Evolutionary conservation across 345 rosid genomes (phyloP).

Genomic region (Eucalyptus regnans): DNA sequence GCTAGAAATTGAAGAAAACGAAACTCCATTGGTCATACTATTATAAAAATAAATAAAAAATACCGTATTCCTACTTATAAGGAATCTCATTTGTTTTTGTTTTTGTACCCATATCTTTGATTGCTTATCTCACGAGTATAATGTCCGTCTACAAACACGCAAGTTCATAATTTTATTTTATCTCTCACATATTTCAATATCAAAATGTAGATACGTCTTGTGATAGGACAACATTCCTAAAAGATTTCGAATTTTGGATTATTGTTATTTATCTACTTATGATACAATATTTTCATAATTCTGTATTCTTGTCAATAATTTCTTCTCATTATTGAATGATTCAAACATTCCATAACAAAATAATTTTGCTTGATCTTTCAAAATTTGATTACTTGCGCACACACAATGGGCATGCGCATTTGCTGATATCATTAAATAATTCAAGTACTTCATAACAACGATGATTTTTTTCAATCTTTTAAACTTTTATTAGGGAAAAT

Average conservation of each 20-base stretch:
- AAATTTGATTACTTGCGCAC: background rate
- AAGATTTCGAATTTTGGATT: background rate
- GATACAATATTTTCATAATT: background rate
- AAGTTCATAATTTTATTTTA: background rate
- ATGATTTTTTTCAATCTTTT: too few relatives aligned
- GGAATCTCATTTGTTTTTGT: background rate
- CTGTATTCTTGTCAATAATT: background rate
- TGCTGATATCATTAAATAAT: background rate
- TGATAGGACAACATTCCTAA: background rate
- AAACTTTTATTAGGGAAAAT: too few relatives aligned
- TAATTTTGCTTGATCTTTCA: background rate
- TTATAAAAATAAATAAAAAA: too few relatives aligned
- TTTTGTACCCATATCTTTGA: background rate
- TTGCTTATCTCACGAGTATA: background rate
- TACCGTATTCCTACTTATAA: background rate
- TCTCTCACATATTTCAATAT: background rate
- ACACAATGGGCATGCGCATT: background rate
- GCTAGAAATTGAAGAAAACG: background rate
- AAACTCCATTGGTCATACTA: background rate
- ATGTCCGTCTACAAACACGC: background rate
- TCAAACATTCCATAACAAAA: background rate
- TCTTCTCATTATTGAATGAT: background rate
- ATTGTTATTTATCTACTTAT: background rate
- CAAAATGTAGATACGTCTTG: background rate
- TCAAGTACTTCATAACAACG: too few relatives aligned